phyloP scores from a whole-genome alignment of 352 stramenopile species.

The Pythium dissimile region DNA sequence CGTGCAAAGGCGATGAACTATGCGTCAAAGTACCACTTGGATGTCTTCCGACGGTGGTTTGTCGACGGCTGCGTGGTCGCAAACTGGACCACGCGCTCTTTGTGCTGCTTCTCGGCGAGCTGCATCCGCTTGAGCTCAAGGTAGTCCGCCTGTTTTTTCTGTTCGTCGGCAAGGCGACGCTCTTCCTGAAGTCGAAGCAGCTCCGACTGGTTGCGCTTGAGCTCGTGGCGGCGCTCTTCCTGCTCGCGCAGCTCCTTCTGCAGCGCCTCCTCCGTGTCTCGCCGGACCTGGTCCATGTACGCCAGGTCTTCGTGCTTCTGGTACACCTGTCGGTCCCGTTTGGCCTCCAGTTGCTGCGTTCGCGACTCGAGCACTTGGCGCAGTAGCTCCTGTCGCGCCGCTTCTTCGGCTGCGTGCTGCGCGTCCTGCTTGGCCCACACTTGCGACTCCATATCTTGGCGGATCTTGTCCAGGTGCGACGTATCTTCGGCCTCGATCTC shows the following conservation, averaged over 20 bases:
- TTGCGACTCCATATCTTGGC: slow-evolving; percentile 76
- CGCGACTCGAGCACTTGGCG: slow-evolving; percentile 66
- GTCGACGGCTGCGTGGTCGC: slow-evolving; percentile 35
- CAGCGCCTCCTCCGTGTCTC: slow-evolving; percentile 67
- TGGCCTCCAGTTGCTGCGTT: slow-evolving; percentile 46
- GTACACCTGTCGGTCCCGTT: slow-evolving; percentile 33
- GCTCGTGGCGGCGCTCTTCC: slow-evolving; percentile 51
- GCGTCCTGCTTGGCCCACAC: slow-evolving; percentile 77
- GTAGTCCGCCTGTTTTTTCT: slow-evolving; percentile 62
- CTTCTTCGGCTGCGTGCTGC: slow-evolving; percentile 67
- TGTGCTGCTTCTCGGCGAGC: slow-evolving; percentile 68
- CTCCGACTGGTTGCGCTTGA: slow-evolving; percentile 69
- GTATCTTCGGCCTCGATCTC: slow-evolving; percentile 65
- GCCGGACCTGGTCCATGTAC: slow-evolving; percentile 65
- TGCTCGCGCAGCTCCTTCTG: slow-evolving; percentile 79
- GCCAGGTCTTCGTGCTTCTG: slow-evolving; percentile 44
- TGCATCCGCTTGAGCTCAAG: slow-evolving; percentile 80
- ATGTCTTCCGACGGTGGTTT: slow-evolving; percentile 71
- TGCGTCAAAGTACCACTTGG: slow-evolving; percentile 83
- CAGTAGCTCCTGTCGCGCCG: slow-evolving; percentile 64
- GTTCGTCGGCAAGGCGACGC: slow-evolving; percentile 42
- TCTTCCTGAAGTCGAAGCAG: slow-evolving; percentile 59
- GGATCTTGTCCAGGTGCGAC: slow-evolving; percentile 63
- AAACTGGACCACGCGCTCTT: slow-evolving; percentile 63
- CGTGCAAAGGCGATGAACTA: too few species aligned